Percentiles rank a stretch among this genome's conserved stretches.
These are phyloP conservation scores for Colletotrichum liriopes DNA, from an alignment of 2,329 filamentous ascomycete species.

Conservation along the genomic window DNA sequence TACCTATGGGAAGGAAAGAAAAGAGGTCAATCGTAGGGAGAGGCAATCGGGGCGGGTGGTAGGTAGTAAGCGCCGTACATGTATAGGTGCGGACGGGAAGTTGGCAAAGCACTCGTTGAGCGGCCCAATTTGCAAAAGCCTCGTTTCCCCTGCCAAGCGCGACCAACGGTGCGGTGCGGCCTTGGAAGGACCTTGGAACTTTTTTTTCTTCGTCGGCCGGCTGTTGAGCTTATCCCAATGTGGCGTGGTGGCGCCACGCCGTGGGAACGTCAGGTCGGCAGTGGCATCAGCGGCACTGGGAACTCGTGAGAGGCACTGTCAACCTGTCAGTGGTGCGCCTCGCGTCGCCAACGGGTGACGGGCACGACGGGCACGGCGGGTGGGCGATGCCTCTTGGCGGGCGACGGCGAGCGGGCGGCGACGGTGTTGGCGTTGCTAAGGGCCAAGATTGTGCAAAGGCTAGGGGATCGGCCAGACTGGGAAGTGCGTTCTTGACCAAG, in stretches of 20 bases:
- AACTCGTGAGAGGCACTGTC: conserved; percentile 10
- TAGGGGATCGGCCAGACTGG: neutral
- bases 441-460: neutral
- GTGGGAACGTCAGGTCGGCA: conserved; percentile 27
- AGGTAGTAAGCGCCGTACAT: neutral
- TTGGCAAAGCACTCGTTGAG: neutral
- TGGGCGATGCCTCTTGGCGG: neutral
- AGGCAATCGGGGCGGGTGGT: no score
- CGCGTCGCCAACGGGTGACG: conserved; percentile 13
- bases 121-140: conserved; percentile 2
- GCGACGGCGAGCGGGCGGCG: neutral
- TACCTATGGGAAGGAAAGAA: no score
- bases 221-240: conserved; percentile 27
- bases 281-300: conserved; percentile 28
- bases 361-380: neutral
- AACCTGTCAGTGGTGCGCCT: conserved; percentile 3
- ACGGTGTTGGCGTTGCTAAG: neutral
- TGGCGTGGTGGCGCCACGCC: conserved; percentile 23
- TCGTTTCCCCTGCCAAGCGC: conserved; percentile 36
- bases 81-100: neutral
- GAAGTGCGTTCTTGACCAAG: neutral
- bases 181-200: conserved; percentile 31
- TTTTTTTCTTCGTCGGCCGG: neutral
- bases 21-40: no score
- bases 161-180: conserved; percentile 33